Base-by-base conservation (phyloP, 2,329 filamentous ascomycete genomes). In the Herpomyces periplanetae region DNA sequence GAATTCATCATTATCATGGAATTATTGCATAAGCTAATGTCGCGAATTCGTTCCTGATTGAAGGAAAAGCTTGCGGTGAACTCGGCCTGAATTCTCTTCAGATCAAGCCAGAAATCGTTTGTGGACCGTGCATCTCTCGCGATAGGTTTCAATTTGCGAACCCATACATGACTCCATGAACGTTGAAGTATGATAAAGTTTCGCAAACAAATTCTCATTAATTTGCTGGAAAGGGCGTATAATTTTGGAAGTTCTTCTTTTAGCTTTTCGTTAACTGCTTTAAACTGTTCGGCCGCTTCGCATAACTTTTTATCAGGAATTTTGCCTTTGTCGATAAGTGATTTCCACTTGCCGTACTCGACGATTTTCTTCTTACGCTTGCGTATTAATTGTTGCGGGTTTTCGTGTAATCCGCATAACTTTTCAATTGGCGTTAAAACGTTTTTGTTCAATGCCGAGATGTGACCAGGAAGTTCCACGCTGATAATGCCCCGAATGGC, bases 291-390 rank as follows among this genome's bases (percentile, higher is more conserved):
- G 9, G 71, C 68, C 15, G 64, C 54, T 28, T 85, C 69, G 8
- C 53, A 46, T 3, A 73, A 60, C 34, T 75, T 80, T 31, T 69
- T 62, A 34, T 91, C 75, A 6, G 69, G 47, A 28, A 68, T 84
- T 37, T 84, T 73, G 25, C 69, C 68, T 13, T 55, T 49, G 17
- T 69, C 64, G 31, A 63, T 61, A 23, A 73, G 48, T 27, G 63
- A 54, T 31, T 66, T 59, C 28, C 55, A 68, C 28, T 64, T 64
- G 27, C 75, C 68, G 36, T 66, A 91, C 32, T 88, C 71, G 8
- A 75, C 43, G 7, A 84, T 52, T n/a, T 68, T 61, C 43, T 91
- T 91, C 29, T 73, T 62, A 10, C 80, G 63, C 42, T 91, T 87
- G 33, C 71, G 66, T 55, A 91, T 87, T 3, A 80, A 62, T 23